Base-by-base conservation (phyloP, 106 monocot species). In the Phalaenopsis aphrodite region DNA sequence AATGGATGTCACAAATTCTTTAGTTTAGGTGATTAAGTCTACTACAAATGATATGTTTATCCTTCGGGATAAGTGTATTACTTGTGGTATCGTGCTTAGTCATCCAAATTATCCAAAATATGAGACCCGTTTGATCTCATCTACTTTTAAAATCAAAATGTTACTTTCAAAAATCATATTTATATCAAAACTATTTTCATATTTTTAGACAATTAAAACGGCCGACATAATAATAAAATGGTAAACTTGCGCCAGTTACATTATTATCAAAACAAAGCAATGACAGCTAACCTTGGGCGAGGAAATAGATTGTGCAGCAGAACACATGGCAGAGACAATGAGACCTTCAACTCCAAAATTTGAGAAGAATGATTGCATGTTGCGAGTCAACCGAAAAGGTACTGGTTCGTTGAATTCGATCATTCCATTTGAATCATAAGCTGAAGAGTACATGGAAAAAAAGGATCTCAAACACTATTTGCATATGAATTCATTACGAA, bases 321-420 rank as follows among this genome's bases (percentile, higher is more conserved):
- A 87, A 85, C 91, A 93, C 86, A 99, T 95, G 7, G 94, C 90
- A 79, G 99, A 99, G 55, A 99, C 95, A 79, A 99, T 88, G 77
- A 93, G 95, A 55, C 99, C 99, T 86, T 99, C 99, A 21, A 99
- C 95, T 18, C 99, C 99, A 87, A 95, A 99, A 86, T 95, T 90
- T 11, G 95, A 95, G 82, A 99, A 99, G 87, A 99, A 99, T 75
- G 89, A 83, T 79, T 95, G 93, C 95, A 99, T 90, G 79, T 99
- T 99, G 55, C 99, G 81, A 12, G 99, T 99, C 85, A 99, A 80
- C 73, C 99, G 89, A 76, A 99, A 99, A 15, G 99, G 99, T 67
- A 99, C 95, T 36, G 93, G 99, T 80, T 99, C 99, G 76, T 89
- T 95, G 76, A 99, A 99, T 83, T 99, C 99, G 9, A 99, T 93